phyloP scores from a whole-genome alignment of 441 rosid species.

The Pelargonium australe region DNA sequence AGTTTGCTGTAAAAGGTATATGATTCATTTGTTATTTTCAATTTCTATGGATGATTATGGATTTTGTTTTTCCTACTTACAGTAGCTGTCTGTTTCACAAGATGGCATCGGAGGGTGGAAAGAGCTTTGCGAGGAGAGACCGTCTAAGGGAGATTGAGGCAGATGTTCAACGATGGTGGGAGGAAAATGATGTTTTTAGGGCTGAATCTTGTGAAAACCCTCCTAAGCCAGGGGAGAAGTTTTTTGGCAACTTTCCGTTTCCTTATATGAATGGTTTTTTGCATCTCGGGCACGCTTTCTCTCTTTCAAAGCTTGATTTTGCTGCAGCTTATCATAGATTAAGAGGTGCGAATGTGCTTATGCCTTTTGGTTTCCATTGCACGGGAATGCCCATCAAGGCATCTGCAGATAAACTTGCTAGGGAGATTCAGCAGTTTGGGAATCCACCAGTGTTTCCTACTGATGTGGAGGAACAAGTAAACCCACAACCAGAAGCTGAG shows the following conservation, averaged over 20 bases:
- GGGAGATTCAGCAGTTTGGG: slow-evolving; percentile 74
- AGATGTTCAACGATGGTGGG: slow-evolving; percentile 55
- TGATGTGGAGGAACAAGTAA: slow-evolving; percentile 32
- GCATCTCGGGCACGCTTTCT: slow-evolving; percentile 86
- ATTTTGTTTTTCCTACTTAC: background rate
- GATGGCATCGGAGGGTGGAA: slow-evolving; percentile 58
- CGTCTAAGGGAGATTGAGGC: slow-evolving; percentile 61
- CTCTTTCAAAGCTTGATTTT: slow-evolving; percentile 75
- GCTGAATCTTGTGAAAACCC: slow-evolving; percentile 51
- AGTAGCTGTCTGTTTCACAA: slow-evolving; percentile 42
- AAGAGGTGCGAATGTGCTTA: slow-evolving; percentile 71
- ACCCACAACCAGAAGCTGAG: slow-evolving; percentile 24
- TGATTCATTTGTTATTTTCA: background rate
- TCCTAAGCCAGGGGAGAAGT: slow-evolving; percentile 63
- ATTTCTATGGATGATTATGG: background rate
- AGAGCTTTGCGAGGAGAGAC: slow-evolving; percentile 72
- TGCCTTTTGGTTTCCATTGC: slow-evolving; percentile 85
- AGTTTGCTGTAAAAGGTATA: background rate
- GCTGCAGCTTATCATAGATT: slow-evolving; percentile 81
- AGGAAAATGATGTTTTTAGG: slow-evolving; percentile 54
- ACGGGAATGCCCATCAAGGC: slow-evolving; percentile 98
- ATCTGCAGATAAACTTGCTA: slow-evolving; percentile 74
- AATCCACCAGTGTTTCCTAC: slow-evolving; percentile 56
- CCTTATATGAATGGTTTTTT: slow-evolving; percentile 91
- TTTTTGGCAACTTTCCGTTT: slow-evolving; percentile 78